A percentile compares a stretch with the other conserved stretches of the same genome.
These are phyloP conservation scores for Linanthus parryae DNA, from an alignment of 148 eudicot genomes.

Conservation along the genomic window DNA sequence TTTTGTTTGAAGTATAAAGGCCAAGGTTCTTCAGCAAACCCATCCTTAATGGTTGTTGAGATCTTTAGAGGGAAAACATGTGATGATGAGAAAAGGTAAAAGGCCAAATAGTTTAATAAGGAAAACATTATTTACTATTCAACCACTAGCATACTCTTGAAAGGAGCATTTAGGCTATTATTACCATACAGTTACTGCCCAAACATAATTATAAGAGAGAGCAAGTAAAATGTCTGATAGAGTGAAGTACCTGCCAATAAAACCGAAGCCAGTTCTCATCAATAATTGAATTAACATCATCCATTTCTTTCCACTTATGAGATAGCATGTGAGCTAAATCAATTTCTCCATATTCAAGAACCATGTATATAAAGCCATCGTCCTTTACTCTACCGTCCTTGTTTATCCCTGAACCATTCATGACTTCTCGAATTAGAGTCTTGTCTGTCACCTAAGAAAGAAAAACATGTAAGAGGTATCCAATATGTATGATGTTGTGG, in stretches of 20 bases:
- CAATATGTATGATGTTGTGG: no score
- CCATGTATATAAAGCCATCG: conserved; percentile 91
- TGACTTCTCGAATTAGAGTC: conserved; percentile 69
- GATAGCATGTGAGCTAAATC: conserved; percentile 97
- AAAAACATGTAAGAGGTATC: conserved; percentile 10
- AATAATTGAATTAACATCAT: conserved; percentile 44
- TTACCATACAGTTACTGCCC: not conserved
- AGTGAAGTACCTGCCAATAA: conserved; percentile 96
- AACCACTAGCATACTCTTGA: no score
- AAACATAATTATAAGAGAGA: not conserved
- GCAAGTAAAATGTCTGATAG: not conserved
- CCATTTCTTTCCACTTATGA: conserved; percentile 87
- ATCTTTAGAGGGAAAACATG: no score
- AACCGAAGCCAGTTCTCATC: conserved; percentile 98
- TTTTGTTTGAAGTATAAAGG: no score
- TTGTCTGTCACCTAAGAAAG: conserved; percentile 83
- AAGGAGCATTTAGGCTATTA: no score
- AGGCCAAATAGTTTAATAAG: no score
- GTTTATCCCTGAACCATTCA: conserved; percentile 61
- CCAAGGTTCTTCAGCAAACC: no score
- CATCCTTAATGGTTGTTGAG: no score
- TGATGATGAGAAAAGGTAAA: no score
- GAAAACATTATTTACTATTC: no score
- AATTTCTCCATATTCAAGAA: conserved; percentile 95
- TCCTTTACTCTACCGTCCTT: conserved; percentile 79